Base-by-base conservation (phyloP, 164 flowering plant species). In the Brasenia schreberi region DNA sequence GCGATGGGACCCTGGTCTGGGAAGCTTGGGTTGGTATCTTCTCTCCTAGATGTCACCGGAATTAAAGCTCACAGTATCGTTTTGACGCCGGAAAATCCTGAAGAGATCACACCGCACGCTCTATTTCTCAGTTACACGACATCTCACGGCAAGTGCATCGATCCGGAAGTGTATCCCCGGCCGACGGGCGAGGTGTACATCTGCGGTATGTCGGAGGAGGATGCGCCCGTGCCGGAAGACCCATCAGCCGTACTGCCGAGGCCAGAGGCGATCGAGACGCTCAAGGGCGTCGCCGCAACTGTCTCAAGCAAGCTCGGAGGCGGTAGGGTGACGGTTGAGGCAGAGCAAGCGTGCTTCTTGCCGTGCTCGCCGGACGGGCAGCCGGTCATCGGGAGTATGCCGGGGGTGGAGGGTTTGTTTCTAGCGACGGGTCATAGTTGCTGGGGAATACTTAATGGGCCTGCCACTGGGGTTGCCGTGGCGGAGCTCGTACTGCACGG, bases 351-450 rank as follows among this genome's bases (percentile, higher is more conserved):
- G 0, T 89, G 97, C 75, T 82, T 86, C 76, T 77, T 94, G 78
- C 98, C 98, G 0, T 85, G 90, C 66, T 85, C 93, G 0, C 91
- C 86, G 58, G 98, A 94, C 43, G 72, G 79, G 52, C 61, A 70
- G 42, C 96, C 97, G 0, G 77, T 89, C 6, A 90, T 94, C 3
- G 97, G 98, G 5, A 87, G 84, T 77, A 63, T 94, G 66, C 96
- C 92, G 0, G 81, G 85, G 10, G 75, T 86, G 6, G 73, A 80
- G 71, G 93, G 97, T 5, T 90, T 96, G 70, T 91, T 76, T 75
- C 97, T 94, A 45, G 98, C 94, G 0, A 91, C 97, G 0, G 97
- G 96, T n/a, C 98, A 94, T 64, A 87, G 81, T 68, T 94, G 96
- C 64, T 89, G 98, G 98, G 98, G 97, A 4, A 89, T 94, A 62